Conservation (phyloP, 257 asterid species). For the Ligustrum vulgare region DNA sequence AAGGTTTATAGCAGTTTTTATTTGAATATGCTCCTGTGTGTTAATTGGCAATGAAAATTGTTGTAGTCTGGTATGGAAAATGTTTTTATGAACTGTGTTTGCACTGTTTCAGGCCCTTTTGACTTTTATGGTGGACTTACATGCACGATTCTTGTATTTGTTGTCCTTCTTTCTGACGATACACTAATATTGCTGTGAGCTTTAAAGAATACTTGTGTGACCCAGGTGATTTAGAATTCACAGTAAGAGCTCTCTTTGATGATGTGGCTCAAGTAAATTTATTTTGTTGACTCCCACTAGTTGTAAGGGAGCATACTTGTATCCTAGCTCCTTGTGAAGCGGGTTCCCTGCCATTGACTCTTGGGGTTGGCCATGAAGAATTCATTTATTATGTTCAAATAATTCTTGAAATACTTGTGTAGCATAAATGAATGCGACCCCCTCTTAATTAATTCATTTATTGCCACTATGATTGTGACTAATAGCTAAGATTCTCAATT, state of each 20-base stretch:
- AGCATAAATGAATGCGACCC: background rate
- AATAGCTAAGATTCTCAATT: background rate
- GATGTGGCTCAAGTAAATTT: constrained; percentile 15
- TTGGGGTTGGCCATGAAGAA: constrained; percentile 37
- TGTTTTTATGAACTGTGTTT: background rate
- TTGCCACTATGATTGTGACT: background rate
- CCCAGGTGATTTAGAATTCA: constrained; percentile 13
- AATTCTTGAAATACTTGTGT: background rate
- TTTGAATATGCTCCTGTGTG: background rate
- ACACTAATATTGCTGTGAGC: constrained; percentile 13
- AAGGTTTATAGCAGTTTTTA: background rate
- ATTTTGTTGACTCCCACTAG: background rate
- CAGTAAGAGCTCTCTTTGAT: constrained; percentile 20
- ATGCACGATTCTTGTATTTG: background rate
- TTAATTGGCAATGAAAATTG: background rate
- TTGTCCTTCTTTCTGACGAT: constrained; percentile 1
- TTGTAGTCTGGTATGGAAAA: background rate
- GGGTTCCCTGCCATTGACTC: constrained; percentile 31
- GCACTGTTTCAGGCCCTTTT: too few species aligned
- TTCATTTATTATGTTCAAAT: background rate
- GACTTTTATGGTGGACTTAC: background rate
- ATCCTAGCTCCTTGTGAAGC: constrained; percentile 36
- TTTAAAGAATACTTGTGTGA: constrained; percentile 14
- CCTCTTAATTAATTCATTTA: background rate
- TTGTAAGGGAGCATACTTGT: constrained; percentile 23